Base-by-base conservation (phyloP, 139 green algal genomes). In the Haematococcus lacustris region DNA sequence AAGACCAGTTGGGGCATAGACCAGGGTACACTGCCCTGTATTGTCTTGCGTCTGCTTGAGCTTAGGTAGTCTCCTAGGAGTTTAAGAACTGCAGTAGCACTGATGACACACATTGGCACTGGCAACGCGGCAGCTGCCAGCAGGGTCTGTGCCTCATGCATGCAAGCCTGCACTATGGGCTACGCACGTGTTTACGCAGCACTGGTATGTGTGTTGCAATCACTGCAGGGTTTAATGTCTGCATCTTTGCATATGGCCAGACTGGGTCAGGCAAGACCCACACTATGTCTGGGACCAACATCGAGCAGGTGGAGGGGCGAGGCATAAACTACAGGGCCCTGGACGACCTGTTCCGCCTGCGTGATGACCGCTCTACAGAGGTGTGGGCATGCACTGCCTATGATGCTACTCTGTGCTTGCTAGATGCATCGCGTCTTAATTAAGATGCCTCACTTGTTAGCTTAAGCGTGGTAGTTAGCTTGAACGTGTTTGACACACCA, bases 261-360 rank as follows among this genome's bases (percentile, higher is more conserved):
- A 94, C 90, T 13, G 90, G 90, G 72, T 85, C 67, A 32, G 90
- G 90, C 66, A 96, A 96, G 80, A 94, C 90, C 13, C 86, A 93
- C 80, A 96, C 90, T 39, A 93, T 96, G 90, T 85, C 79, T 30
- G 92, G 92, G 66, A 90, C 82, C 13, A 70, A 90, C 59, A 63
- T 53, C 47, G 43, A 81, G 37, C 30, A 87, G 25, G 71, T 76
- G 30, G 69, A 67, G 1, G 88, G 82, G 3, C 90, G 90, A 1
- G 92, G 92, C 63, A 93, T 97, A 78, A 97, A 97, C 77, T 94
- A 91, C 78, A 80, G 92, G 21, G 89, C 92, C 2, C 83, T 97
- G 40, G 88, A 96, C 63, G 92, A 97, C 79, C 85, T 97, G 1
- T 97, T 97, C 38, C 47, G 77, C 2, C 81, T 96, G 35, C 78